Percentiles rank a stretch among this genome's conserved stretches.
Evolutionary conservation across 768 basidiomycete species (phyloP).

Genomic region (Pulveroboletus ravenelii): DNA sequence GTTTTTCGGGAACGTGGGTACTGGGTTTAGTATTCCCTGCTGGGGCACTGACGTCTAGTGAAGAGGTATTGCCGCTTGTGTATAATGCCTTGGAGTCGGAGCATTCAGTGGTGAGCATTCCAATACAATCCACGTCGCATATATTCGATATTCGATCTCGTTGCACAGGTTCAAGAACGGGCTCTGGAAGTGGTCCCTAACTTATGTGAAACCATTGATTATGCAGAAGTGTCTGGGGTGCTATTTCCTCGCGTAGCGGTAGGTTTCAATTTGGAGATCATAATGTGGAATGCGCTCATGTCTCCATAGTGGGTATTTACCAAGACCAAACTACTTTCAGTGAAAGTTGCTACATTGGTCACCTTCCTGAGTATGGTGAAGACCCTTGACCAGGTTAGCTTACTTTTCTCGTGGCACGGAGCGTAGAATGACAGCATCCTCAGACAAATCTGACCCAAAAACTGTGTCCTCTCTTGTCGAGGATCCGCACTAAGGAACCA

Average conservation of each 20-base stretch:
- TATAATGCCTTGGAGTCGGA: slow-evolving; percentile 98
- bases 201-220: slow-evolving; percentile 91
- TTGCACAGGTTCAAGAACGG: slow-evolving; percentile 80
- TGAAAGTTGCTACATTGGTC: slow-evolving; percentile 85
- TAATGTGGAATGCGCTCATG: slow-evolving; percentile 7
- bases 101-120: slow-evolving; percentile 60
- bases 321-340: slow-evolving; percentile 81
- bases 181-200: slow-evolving; percentile 80
- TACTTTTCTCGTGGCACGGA: neutral
- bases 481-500: slow-evolving; percentile 95
- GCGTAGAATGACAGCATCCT: slow-evolving; percentile 1
- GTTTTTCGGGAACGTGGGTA: slow-evolving; percentile 85
- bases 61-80: slow-evolving; percentile 93
- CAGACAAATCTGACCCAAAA: slow-evolving; percentile 89
- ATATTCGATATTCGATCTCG: slow-evolving; percentile 4
- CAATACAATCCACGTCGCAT: neutral
- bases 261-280: slow-evolving; percentile 28
- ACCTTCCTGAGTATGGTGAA: slow-evolving; percentile 86
- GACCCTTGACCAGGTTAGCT: slow-evolving; percentile 75
- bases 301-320: slow-evolving; percentile 78
- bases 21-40: neutral
- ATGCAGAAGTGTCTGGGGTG: slow-evolving; percentile 87
- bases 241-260: slow-evolving; percentile 93
- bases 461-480: slow-evolving; percentile 88
- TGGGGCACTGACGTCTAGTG: slow-evolving; percentile 1